phyloP scores from a whole-genome alignment of 371 early-diverging fungal genomes.

The Phascolomyces articulosus region DNA sequence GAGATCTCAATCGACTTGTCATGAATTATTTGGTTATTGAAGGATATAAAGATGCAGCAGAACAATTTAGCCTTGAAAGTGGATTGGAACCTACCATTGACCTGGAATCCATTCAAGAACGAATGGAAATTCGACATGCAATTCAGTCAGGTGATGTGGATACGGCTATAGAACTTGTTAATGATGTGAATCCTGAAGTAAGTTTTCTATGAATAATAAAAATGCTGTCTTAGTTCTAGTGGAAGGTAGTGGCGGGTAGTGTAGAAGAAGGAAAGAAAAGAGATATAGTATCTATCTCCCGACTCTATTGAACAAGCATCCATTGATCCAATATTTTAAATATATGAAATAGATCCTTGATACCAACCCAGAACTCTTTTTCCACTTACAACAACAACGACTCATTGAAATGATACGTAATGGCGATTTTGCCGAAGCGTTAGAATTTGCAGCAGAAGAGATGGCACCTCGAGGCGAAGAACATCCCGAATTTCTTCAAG shows the following conservation, averaged over 20 bases:
- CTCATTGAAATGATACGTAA: conserved; percentile 92
- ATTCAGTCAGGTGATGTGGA: conserved; percentile 90
- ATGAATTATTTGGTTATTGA: conserved; percentile 98
- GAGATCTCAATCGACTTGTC: conserved; percentile 91
- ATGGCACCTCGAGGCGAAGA: conserved; percentile 96
- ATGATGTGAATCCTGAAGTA: conserved; percentile 97
- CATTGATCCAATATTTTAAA: too few species aligned
- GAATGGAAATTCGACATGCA: conserved; percentile 92
- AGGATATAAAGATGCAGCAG: conserved; percentile 97
- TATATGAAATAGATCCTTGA: conserved; percentile 90
- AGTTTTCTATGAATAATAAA: too few species aligned
- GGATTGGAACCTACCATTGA: conserved; percentile 80
- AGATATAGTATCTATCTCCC: too few species aligned
- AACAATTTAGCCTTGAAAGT: conserved; percentile 89
- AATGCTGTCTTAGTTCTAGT: too few species aligned
- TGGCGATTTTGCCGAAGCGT: conserved; percentile 79
- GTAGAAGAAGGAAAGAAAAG: too few species aligned
- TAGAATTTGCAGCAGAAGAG: conserved; percentile 96
- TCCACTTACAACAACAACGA: conserved; percentile 95
- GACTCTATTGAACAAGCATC: too few species aligned
- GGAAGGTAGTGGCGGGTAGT: too few species aligned
- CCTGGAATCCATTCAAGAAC: conserved; percentile 87
- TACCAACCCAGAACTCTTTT: conserved; percentile 91
- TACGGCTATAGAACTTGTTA: conserved; percentile 92
- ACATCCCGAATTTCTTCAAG: conserved; percentile 90